Evolutionary conservation across 2,329 filamentous ascomycete genomes (phyloP).

Genomic region (Paraphaeosphaeria minitans): DNA sequence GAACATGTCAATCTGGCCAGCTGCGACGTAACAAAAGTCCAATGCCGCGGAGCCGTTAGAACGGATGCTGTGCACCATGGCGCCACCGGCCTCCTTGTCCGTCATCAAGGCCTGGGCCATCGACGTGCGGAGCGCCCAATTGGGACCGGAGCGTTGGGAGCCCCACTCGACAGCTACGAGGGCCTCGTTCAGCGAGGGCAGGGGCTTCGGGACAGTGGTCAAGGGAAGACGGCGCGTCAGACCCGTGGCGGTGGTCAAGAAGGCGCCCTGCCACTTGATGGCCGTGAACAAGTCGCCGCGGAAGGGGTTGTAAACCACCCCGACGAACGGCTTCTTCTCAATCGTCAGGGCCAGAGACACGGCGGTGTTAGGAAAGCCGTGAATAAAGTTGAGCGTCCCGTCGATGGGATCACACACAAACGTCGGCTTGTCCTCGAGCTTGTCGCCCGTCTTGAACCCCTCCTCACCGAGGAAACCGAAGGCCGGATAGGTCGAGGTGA

Average conservation of each 20-base stretch:
- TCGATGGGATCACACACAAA: constrained; percentile 48
- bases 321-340: constrained; percentile 41
- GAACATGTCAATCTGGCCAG: constrained; percentile 41
- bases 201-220: constrained; percentile 30
- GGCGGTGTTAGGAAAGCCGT: constrained; percentile 44
- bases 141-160: constrained; percentile 42
- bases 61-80: constrained; percentile 42
- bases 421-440: constrained; percentile 37
- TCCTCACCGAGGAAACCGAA: constrained; percentile 51
- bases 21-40: constrained; percentile 48
- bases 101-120: constrained; percentile 39
- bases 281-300: constrained; percentile 43
- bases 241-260: constrained; percentile 30
- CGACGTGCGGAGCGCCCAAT: constrained; percentile 43
- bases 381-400: constrained; percentile 48
- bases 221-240: constrained; percentile 35
- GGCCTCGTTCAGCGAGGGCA: constrained; percentile 38
- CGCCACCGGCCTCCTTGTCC: constrained; percentile 31
- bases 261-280: constrained; percentile 40
- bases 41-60: constrained; percentile 45
- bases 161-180: constrained; percentile 47
- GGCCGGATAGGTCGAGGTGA: constrained; percentile 53
- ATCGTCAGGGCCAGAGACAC: constrained; percentile 41
- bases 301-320: constrained; percentile 45
- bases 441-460: constrained; percentile 37